Conservation (phyloP, 805 yeast species). For the Naumovozyma dairenensis region DNA sequence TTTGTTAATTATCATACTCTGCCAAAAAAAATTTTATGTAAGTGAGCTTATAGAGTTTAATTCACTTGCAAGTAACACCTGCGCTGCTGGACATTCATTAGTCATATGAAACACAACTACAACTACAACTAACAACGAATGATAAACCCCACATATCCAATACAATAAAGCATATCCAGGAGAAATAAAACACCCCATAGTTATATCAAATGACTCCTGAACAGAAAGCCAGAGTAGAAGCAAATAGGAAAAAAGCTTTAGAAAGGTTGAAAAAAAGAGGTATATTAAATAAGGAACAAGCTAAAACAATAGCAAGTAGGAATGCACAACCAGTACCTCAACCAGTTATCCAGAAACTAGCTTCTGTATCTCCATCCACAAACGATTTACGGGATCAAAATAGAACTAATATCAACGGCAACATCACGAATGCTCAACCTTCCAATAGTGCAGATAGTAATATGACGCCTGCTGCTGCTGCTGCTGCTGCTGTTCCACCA, state of each 20-base stretch:
- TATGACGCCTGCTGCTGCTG: background rate
- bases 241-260: slow-evolving; percentile 52
- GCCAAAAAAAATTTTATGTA: no score
- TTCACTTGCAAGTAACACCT: no score
- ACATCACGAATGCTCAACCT: background rate
- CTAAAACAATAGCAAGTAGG: slow-evolving; percentile 16
- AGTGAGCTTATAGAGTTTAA: no score
- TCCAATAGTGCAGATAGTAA: background rate
- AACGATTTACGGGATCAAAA: no score
- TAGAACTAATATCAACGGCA: background rate
- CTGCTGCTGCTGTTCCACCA: background rate
- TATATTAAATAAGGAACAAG: slow-evolving; percentile 17
- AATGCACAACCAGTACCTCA: slow-evolving; percentile 7
- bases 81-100: no score
- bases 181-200: no score
- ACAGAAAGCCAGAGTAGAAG: slow-evolving; percentile 36
- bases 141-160: no score
- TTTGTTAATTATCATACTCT: no score
- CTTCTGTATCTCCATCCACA: no score
- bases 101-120: no score
- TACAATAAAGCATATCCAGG: no score
- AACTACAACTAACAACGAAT: no score
- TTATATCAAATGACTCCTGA: slow-evolving; percentile 26
- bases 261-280: slow-evolving; percentile 46
- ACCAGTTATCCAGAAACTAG: slow-evolving; percentile 1